Conservation (phyloP, 495 filamentous ascomycete genomes). For the Neurospora tetrasperma region DNA sequence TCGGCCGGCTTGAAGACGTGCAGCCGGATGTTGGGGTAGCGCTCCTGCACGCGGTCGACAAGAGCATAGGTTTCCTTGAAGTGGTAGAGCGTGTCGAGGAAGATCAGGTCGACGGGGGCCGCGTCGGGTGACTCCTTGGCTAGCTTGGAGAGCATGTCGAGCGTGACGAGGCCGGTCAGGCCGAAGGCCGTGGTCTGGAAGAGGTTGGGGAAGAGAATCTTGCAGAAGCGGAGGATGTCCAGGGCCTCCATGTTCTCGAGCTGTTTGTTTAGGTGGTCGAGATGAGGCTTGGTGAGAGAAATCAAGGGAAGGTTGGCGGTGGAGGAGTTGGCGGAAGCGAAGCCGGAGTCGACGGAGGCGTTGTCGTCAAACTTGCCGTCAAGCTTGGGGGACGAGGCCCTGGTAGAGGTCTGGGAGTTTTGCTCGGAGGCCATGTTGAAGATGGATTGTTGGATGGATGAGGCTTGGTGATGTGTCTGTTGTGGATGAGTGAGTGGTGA, state of each 20-base stretch:
- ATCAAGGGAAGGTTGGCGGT: constrained; percentile 37
- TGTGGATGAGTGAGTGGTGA: background rate
- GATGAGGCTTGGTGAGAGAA: constrained; percentile 78
- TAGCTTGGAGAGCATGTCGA: constrained; percentile 91
- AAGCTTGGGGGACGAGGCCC: constrained; percentile 25
- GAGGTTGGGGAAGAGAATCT: constrained; percentile 78
- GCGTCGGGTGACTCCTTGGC: constrained; percentile 51
- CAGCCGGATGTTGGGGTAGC: constrained; percentile 67
- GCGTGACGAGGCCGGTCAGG: constrained; percentile 81
- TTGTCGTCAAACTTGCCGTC: constrained; percentile 23
- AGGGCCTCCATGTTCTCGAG: constrained; percentile 63
- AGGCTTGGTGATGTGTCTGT: background rate
- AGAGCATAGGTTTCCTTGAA: constrained; percentile 82
- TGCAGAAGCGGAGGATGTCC: constrained; percentile 89
- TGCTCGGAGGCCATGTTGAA: constrained; percentile 23
- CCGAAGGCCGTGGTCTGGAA: constrained; percentile 98
- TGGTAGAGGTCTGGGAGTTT: constrained; percentile 18
- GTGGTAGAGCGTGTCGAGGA: constrained; percentile 94
- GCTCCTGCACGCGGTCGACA: constrained; percentile 62
- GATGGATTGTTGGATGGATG: background rate
- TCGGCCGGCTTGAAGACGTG: constrained; percentile 84
- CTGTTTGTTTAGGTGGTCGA: constrained; percentile 82
- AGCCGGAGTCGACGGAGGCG: constrained; percentile 68
- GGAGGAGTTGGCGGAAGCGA: constrained; percentile 63
- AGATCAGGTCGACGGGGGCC: constrained; percentile 74